A percentile compares a stretch with the other conserved stretches of the same genome.
These are phyloP conservation scores for Monosporascus sp. DNA, from an alignment of 2,329 filamentous ascomycete species.

Conservation along the genomic window DNA sequence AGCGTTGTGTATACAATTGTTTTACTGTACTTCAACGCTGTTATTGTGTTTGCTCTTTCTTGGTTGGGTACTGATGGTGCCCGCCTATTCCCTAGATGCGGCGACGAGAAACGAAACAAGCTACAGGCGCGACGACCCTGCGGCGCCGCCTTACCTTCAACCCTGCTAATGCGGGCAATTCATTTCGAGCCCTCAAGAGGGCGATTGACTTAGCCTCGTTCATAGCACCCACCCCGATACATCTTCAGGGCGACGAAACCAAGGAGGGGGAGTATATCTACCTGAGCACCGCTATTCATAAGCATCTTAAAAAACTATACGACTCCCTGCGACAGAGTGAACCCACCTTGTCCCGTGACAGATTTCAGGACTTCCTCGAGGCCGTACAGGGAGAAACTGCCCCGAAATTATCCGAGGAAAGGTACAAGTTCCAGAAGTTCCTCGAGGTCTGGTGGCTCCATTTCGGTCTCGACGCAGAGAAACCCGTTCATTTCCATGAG, in stretches of 20 bases:
- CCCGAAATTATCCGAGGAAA: conserved; percentile 31
- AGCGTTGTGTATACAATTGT: not conserved
- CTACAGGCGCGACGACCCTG: conserved; percentile 5
- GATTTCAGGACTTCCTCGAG: conserved; percentile 45
- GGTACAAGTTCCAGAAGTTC: conserved; percentile 45
- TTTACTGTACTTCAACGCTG: not conserved
- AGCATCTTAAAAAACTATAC: conserved; percentile 44
- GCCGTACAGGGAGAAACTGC: conserved; percentile 41
- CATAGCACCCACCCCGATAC: conserved; percentile 23
- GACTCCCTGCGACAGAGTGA: conserved; percentile 35
- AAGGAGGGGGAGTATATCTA: conserved; percentile 26
- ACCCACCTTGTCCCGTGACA: conserved; percentile 29
- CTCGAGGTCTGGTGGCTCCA: conserved; percentile 41
- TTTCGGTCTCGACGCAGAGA: conserved; percentile 39
- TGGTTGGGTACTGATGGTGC: not conserved
- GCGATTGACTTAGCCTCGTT: conserved; percentile 26
- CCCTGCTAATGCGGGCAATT: conserved; percentile 21
- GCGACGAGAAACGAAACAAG: conserved; percentile 7
- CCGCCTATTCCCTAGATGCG: conserved; percentile 12
- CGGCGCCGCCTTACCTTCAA: conserved; percentile 24
- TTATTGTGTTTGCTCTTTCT: conserved; percentile 12
- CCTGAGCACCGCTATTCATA: conserved; percentile 44
- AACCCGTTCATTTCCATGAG: conserved; percentile 34
- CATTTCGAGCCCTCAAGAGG: conserved; percentile 25
- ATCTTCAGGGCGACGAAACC: conserved; percentile 17